These are phyloP conservation scores for Hanseniaspora hatyaiensis DNA, from an alignment of 805 yeast species.

Conservation along the genomic window DNA sequence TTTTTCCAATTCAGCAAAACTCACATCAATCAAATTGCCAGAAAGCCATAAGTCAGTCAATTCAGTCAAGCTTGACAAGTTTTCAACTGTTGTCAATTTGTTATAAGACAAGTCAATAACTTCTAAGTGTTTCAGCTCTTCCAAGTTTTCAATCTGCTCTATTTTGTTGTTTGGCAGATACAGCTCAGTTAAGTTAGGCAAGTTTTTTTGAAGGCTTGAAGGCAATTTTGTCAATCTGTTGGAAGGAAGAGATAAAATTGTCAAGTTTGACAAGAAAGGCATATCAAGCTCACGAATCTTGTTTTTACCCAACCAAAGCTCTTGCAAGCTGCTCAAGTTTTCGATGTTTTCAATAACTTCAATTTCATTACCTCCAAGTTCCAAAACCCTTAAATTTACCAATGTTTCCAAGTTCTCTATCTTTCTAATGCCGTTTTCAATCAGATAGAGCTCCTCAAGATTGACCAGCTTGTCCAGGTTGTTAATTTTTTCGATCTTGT, in stretches of 20 bases:
- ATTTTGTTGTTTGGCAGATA: conserved; percentile 81
- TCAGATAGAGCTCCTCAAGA: conserved; percentile 64
- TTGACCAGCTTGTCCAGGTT: conserved; percentile 53
- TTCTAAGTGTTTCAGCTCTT: conserved; percentile 50
- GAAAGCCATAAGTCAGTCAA: conserved; percentile 94
- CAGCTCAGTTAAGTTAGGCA: conserved; percentile 67
- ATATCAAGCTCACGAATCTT: conserved; percentile 54
- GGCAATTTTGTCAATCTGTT: conserved; percentile 69
- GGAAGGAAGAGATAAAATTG: conserved; percentile 76
- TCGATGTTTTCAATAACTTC: conserved; percentile 41
- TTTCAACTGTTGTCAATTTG: conserved; percentile 47
- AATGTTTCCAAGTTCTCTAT: conserved; percentile 57
- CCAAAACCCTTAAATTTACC: conserved; percentile 51
- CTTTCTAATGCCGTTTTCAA: conserved; percentile 71
- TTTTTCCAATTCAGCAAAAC: conserved; percentile 55
- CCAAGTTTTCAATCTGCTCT: conserved; percentile 62
- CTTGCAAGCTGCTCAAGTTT: conserved; percentile 45
- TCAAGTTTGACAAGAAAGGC: conserved; percentile 45
- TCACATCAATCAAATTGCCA: conserved; percentile 49
- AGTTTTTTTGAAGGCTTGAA: conserved; percentile 49
- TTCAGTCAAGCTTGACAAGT: conserved; percentile 50
- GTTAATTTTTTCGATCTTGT: conserved; percentile 75
- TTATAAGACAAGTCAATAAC: conserved; percentile 78
- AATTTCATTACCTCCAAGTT: conserved; percentile 81
- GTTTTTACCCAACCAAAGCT: conserved; percentile 90